Evolutionary conservation across 805 yeast genomes (phyloP).

Genomic region (Candida dendrica): DNA sequence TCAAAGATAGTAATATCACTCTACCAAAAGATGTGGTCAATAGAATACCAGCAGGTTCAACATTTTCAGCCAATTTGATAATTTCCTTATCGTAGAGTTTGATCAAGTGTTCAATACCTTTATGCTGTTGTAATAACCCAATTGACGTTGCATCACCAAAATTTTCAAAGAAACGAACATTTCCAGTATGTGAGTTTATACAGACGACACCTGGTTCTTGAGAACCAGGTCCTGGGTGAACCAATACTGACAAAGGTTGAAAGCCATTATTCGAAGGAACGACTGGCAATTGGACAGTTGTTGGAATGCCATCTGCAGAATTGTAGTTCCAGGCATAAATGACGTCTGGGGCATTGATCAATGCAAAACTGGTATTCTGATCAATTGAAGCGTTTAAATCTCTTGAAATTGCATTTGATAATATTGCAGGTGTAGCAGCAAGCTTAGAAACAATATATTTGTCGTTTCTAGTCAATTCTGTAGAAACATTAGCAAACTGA

Average conservation of each 20-base stretch:
- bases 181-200: conserved; percentile 52
- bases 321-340: conserved; percentile 65
- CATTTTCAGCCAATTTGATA: conserved; percentile 47
- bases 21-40: conserved; percentile 66
- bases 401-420: conserved; percentile 3
- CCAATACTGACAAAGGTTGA: conserved; percentile 49
- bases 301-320: conserved; percentile 53
- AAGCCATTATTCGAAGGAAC: conserved; percentile 20
- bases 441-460: conserved; percentile 51
- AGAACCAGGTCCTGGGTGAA: conserved; percentile 47
- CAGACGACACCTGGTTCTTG: conserved; percentile 65
- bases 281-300: conserved; percentile 43
- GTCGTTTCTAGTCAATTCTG: conserved; percentile 51
- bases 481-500: conserved; percentile 19
- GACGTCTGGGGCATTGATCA: conserved; percentile 28
- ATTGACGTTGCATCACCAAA: conserved; percentile 64
- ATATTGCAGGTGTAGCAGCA: conserved; percentile 42
- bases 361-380: conserved; percentile 21
- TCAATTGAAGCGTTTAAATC: conserved; percentile 22
- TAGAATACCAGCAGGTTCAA: conserved; percentile 71
- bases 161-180: conserved; percentile 63
- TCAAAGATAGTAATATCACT: conserved; percentile 51
- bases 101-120: conserved; percentile 28
- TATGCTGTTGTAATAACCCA: conserved; percentile 41
- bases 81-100: conserved; percentile 45